Conservation (phyloP, 2,329 filamentous ascomycete genomes). For the Xylaria hypoxylon region DNA sequence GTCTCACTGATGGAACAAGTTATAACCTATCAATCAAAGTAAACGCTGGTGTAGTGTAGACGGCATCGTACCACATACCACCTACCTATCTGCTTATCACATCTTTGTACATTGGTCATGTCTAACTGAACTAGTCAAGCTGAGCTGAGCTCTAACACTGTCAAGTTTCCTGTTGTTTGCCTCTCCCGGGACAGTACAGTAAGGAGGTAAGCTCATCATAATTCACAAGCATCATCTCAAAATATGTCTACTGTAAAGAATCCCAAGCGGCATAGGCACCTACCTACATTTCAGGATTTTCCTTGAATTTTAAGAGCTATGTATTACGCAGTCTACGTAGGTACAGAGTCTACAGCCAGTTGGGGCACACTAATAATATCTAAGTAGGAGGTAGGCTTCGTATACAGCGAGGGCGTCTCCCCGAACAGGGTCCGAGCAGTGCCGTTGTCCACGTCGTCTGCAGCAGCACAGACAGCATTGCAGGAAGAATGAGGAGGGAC, state of each 20-base stretch:
- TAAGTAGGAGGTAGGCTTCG: not conserved
- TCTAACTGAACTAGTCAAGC: not conserved
- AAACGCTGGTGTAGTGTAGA: not conserved
- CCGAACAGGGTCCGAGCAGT: conserved; percentile 6
- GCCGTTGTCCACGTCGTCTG: conserved; percentile 32
- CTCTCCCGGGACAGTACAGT: not conserved
- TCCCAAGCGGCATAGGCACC: not conserved
- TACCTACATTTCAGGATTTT: not conserved
- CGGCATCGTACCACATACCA: conserved; percentile 12
- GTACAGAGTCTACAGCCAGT: not conserved
- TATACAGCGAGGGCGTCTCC: not conserved
- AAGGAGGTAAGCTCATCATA: not conserved
- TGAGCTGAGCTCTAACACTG: conserved; percentile 4
- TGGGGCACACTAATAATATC: not conserved
- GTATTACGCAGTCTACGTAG: conserved; percentile 2
- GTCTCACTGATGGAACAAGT: conserved; percentile 24
- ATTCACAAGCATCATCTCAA: not conserved
- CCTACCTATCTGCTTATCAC: conserved; percentile 3
- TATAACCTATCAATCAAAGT: conserved; percentile 10
- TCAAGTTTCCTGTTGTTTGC: not conserved
- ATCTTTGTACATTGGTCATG: not conserved
- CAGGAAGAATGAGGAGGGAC: conserved; percentile 26
- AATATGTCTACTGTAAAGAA: not conserved
- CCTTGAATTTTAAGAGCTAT: not conserved
- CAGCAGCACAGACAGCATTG: conserved; percentile 30